Base-by-base conservation (phyloP, 345 rosid genomes). In the Limnanthes douglasii region DNA sequence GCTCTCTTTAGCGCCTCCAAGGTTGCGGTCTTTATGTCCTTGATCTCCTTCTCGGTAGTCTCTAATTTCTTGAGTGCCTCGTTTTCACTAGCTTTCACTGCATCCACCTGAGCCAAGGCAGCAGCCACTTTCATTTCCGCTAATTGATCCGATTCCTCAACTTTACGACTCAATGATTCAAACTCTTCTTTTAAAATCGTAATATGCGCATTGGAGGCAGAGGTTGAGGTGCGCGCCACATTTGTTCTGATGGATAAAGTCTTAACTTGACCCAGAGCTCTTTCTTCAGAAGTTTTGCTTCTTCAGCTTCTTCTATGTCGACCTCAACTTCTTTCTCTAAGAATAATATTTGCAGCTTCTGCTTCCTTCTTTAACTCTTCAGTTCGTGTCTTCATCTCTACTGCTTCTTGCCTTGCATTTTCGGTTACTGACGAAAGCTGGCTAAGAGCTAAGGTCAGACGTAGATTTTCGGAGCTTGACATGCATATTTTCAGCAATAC, bases 21-120 rank as follows among this genome's bases (percentile, higher is more conserved):
- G 16, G 80, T 73, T 46, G 80, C 78, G 22, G 65, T 55, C 66
- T 57, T 73, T 70, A 73, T 75, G 41, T 73, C 86, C 48, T 67
- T 73, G 1, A 88, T 79, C 70, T 76, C 86, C 45, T 65, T 79
- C 54, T 65, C 55, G 19, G 65, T 71, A 44, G 69, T 68, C 50
- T 72, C 76, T 21, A 73, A 34, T 46, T 62, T 76, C 70, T 72
- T 78, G 6, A 71, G 48, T 4, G 86, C 78, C 58, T 76, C 97
- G 20, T 69, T 75, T 58, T 78, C 90, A 19, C 95, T 73, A 37
- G 95, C 97, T 67, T 66, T 76, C 46, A 78, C 75, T n/a, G 90
- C 95, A 61, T 83, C 83, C 1, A 72, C 83, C 78, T 88, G 90
- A 23, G 73, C 93, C 56, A 73, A 33, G 45, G 81, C 92, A 32